Evolutionary conservation across 768 basidiomycete species (phyloP).

Genomic region (Tricholoma terreum): DNA sequence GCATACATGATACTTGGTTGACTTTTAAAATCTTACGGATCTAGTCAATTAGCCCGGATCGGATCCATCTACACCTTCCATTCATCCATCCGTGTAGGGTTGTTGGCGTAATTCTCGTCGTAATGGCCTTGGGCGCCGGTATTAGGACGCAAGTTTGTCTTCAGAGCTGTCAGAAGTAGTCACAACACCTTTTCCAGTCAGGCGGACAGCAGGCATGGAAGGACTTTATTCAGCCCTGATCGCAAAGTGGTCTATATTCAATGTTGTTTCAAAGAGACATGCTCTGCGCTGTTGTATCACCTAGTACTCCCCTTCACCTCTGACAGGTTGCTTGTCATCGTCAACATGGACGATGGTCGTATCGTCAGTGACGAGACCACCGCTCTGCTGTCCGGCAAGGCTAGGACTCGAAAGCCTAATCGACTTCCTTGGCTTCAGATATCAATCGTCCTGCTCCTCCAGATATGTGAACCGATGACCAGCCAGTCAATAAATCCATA

Average conservation of each 20-base stretch:
- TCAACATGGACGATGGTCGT: not conserved
- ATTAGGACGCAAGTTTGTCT: not conserved
- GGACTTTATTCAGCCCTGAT: not conserved
- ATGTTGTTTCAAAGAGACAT: not conserved
- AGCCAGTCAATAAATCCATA: constrained; percentile 44
- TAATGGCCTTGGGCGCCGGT: too few relatives aligned
- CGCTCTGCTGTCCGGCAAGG: not conserved
- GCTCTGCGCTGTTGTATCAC: too few relatives aligned
- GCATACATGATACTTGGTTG: too few relatives aligned
- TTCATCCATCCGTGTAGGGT: too few relatives aligned
- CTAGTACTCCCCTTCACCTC: not conserved
- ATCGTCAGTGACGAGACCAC: not conserved
- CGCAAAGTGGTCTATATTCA: not conserved
- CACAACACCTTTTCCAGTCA: not conserved
- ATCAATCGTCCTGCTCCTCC: constrained; percentile 32
- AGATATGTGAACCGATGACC: constrained; percentile 31
- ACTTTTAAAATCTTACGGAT: too few relatives aligned
- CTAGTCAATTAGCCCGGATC: too few relatives aligned
- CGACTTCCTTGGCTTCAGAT: constrained; percentile 40
- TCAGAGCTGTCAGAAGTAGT: not conserved
- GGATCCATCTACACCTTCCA: too few relatives aligned
- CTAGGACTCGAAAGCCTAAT: not conserved
- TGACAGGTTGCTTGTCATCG: not conserved
- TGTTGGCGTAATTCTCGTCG: too few relatives aligned
- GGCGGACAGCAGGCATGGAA: not conserved